These are phyloP conservation scores for Orbilia blumenaviensis DNA, from an alignment of 2,329 filamentous ascomycete genomes.

Conservation along the genomic window DNA sequence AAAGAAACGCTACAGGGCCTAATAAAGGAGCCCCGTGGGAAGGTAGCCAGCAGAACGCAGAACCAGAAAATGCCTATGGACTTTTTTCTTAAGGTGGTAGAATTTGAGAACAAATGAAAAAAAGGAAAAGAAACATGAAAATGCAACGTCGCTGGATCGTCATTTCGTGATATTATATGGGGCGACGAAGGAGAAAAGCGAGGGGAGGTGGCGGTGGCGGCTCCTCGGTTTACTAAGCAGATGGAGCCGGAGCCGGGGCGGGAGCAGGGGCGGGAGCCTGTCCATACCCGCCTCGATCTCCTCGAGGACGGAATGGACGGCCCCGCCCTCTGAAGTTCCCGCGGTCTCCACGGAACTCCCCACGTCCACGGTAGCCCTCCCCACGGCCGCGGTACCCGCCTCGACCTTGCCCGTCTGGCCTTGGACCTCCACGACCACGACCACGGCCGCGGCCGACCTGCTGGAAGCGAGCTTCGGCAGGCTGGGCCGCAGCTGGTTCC, in stretches of 20 bases:
- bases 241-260: slow-evolving; percentile 29
- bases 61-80: slow-evolving; percentile 38
- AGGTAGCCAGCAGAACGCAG: not conserved
- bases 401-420: slow-evolving; percentile 60
- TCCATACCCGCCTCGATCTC: slow-evolving; percentile 43
- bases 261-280: slow-evolving; percentile 30
- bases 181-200: not conserved
- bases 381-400: slow-evolving; percentile 58
- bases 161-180: slow-evolving; percentile 7
- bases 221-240: slow-evolving; percentile 12
- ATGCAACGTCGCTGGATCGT: slow-evolving; percentile 20
- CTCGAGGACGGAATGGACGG: slow-evolving; percentile 58
- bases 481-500: slow-evolving; percentile 19
- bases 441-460: slow-evolving; percentile 60
- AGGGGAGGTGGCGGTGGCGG: not conserved
- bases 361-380: slow-evolving; percentile 63
- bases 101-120: not conserved
- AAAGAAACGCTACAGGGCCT: slow-evolving; percentile 1
- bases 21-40: not conserved
- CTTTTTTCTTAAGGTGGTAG: slow-evolving; percentile 20
- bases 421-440: slow-evolving; percentile 61
- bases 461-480: slow-evolving; percentile 45
- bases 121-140: not conserved
- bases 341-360: slow-evolving; percentile 56
- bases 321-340: slow-evolving; percentile 59